Base-by-base conservation (phyloP, 1,284 basidiomycete genomes). In the Pyrrhoderma noxium region DNA sequence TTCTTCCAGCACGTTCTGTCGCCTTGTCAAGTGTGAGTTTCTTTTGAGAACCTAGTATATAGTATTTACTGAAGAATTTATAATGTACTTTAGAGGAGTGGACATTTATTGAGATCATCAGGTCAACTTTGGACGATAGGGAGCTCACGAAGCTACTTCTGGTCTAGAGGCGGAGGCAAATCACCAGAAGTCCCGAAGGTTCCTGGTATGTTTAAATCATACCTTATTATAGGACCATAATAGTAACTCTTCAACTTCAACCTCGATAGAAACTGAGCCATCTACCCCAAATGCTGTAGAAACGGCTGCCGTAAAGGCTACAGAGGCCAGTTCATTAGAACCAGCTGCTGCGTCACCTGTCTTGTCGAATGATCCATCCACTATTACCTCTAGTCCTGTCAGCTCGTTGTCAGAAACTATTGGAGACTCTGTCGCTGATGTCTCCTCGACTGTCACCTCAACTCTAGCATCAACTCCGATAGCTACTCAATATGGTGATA, bases 401-500 rank as follows among this genome's bases (percentile, higher is more conserved):
- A 31, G 27, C 11, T 31, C 27, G 27, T 11, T 31, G 11, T 31
- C 27, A 31, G 27, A 31, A 31, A 31, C 27, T 5, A 11, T 31
- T 5, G 27, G 27, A 5, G 27, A 31, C 27, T 31, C 27, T 31
- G 7, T 47, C 9, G 22, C 38, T 8, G 21, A 47, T 42, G 51
- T 36, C 16, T 34, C 45, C 5, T 14, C 16, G 5, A n/a, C 22
- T 42, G 51, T 36, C 16, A 39, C 45, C 5, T 14, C 16, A 7
- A n/a, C 22, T 2, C 22, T 52, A n/a, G 36, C 51, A n/a, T 18
- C 51, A 42, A 23, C 19, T 19, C 50, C 50, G 3, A 7, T 25
- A 19, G 43, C 82, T 1, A 65, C 91, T 35, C 80, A 88, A 57
- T 79, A 82, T 31, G 89, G 90, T 0, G 91, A 94, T 68, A 74